Evolutionary conservation across 2,329 filamentous ascomycete species (phyloP).

Genomic region (Geoglossum cookeanum): DNA sequence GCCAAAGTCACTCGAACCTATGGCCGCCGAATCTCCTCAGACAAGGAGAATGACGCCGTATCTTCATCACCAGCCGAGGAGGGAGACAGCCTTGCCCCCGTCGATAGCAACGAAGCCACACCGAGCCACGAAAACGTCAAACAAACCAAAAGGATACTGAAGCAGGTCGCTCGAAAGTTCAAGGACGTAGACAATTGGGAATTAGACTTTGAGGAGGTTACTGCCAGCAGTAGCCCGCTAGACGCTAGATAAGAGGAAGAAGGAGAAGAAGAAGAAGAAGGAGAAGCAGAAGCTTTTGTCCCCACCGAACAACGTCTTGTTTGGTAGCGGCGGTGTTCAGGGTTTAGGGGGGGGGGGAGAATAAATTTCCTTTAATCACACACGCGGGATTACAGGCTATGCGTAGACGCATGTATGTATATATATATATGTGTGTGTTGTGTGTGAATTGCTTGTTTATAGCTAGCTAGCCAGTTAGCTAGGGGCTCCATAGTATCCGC

Average conservation of each 20-base stretch:
- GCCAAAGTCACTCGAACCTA: conserved; percentile 11
- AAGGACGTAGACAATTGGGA: conserved; percentile 51
- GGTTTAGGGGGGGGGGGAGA: no score
- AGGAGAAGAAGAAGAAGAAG: neutral
- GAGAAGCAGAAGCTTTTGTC: no score
- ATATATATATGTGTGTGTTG: no score
- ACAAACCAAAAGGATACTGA: conserved; percentile 28
- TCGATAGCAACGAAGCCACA: conserved; percentile 18
- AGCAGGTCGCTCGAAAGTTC: conserved; percentile 41
- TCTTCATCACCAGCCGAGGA: conserved; percentile 15
- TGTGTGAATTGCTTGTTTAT: no score
- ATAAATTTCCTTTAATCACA: no score
- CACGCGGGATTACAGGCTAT: no score
- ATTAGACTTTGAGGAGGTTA: conserved; percentile 46
- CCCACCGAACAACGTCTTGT: no score
- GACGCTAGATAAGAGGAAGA: neutral
- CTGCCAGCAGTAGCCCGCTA: conserved; percentile 8
- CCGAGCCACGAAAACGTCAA: conserved; percentile 22
- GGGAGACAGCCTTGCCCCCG: conserved; percentile 23
- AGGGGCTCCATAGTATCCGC: no score
- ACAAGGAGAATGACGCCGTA: conserved; percentile 37
- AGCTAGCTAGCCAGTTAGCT: no score
- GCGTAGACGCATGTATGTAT: no score
- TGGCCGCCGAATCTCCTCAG: conserved; percentile 21
- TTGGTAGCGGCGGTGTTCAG: no score